phyloP scores from a whole-genome alignment of 1,284 basidiomycete species.

The Apiotrichum montevideense region DNA sequence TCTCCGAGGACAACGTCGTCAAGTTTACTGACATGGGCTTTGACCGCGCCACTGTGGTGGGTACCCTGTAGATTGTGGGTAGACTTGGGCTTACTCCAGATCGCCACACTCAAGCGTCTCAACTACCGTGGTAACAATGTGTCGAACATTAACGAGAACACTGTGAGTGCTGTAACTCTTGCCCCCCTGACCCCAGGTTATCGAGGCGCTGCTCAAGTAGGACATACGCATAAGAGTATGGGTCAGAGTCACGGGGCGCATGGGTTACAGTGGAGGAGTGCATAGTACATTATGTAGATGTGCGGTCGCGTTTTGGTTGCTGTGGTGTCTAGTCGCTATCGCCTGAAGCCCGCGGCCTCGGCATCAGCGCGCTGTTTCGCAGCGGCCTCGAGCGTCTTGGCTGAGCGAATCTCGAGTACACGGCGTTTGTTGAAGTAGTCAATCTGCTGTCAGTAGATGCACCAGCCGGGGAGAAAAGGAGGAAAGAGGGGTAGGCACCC shows the following conservation, averaged over 20 bases:
- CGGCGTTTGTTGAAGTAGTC: conserved; percentile 51
- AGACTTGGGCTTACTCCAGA: conserved; percentile 29
- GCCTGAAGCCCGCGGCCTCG: conserved; percentile 1
- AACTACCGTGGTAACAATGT: conserved; percentile 71
- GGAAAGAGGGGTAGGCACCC: no score
- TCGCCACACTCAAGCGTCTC: conserved; percentile 74
- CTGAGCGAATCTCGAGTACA: conserved; percentile 44
- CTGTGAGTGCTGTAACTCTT: conserved; percentile 18
- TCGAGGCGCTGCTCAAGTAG: conserved; percentile 43
- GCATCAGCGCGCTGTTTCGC: conserved; percentile 25
- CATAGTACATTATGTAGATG: conserved; percentile 7
- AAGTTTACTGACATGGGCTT: conserved; percentile 52
- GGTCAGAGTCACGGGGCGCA: no score
- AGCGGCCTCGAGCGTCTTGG: conserved; percentile 42
- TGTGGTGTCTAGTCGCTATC: neutral
- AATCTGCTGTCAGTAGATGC: conserved; percentile 28
- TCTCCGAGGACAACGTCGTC: conserved; percentile 48
- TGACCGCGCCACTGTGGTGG: conserved; percentile 46
- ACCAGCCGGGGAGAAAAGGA: no score
- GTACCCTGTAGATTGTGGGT: neutral
- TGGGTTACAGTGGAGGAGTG: conserved; percentile 9
- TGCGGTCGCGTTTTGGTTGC: neutral
- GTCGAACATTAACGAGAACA: conserved; percentile 42
- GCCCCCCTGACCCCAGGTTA: conserved; percentile 23
- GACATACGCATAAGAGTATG: neutral